A percentile compares a stretch with the other conserved stretches of the same genome.
These are phyloP conservation scores for Drechslerella dactyloides DNA, from an alignment of 2,329 filamentous ascomycete species.

Conservation along the genomic window DNA sequence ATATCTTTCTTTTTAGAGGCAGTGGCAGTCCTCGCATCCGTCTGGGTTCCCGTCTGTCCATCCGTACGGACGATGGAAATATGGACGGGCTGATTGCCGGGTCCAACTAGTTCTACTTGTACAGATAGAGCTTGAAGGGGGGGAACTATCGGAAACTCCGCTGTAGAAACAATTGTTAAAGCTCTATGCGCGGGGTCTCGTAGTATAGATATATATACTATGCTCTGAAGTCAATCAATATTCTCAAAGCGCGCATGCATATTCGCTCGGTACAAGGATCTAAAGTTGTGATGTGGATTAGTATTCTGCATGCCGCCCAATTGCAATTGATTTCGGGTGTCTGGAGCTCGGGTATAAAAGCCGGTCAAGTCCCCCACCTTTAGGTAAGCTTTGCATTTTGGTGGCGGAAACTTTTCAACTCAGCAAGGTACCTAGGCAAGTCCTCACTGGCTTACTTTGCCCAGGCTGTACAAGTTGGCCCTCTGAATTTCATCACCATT, in stretches of 20 bases:
- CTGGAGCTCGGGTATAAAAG: too few species aligned
- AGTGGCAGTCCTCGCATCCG: not conserved
- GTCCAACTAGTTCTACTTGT: slow-evolving; percentile 38
- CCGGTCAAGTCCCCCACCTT: not conserved
- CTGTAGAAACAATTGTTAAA: slow-evolving; percentile 19
- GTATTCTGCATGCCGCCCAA: slow-evolving; percentile 6
- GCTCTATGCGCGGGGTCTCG: too few species aligned
- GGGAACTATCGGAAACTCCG: slow-evolving; percentile 33
- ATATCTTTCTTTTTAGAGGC: not conserved
- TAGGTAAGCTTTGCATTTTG: not conserved
- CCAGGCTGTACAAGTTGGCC: too few species aligned
- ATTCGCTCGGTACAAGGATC: too few species aligned
- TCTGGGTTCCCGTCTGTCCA: not conserved
- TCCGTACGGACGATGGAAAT: slow-evolving; percentile 16
- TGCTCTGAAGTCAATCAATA: too few species aligned
- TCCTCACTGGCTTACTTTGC: too few species aligned
- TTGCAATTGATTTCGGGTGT: not conserved
- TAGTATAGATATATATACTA: too few species aligned
- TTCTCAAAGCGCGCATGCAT: too few species aligned
- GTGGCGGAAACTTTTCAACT: too few species aligned
- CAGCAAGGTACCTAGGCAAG: too few species aligned
- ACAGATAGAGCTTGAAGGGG: slow-evolving; percentile 40
- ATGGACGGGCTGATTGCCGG: slow-evolving; percentile 4
- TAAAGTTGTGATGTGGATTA: too few species aligned
- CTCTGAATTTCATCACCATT: too few species aligned